These are phyloP conservation scores for Sordariomycetes sp. DNA, from an alignment of 2,329 filamentous ascomycete species.

Conservation along the genomic window DNA sequence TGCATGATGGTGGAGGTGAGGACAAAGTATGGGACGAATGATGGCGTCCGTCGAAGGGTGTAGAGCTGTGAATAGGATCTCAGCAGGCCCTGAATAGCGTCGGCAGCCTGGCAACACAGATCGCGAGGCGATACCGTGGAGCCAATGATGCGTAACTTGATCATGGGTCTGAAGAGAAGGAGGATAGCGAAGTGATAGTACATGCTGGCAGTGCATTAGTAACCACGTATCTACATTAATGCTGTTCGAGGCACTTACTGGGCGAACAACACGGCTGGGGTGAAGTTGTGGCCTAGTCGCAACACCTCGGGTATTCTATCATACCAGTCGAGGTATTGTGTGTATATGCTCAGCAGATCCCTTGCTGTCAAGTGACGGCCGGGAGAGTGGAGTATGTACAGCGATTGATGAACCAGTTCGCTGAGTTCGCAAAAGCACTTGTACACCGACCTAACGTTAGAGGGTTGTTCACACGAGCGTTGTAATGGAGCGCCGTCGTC, in stretches of 20 bases:
- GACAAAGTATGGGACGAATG: slow-evolving; percentile 55
- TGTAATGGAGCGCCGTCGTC: slow-evolving; percentile 46
- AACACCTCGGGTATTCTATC: slow-evolving; percentile 55
- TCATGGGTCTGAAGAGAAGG: slow-evolving; percentile 65
- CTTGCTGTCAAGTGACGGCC: slow-evolving; percentile 54
- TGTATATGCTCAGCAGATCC: slow-evolving; percentile 55
- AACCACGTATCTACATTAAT: neutral
- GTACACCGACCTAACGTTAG: slow-evolving; percentile 59
- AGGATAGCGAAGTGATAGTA: slow-evolving; percentile 63
- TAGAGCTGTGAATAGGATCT: slow-evolving; percentile 50
- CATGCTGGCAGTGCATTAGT: slow-evolving; percentile 42
- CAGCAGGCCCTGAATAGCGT: slow-evolving; percentile 47
- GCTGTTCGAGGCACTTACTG: slow-evolving; percentile 50
- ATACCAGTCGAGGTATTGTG: slow-evolving; percentile 65
- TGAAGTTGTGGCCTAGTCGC: slow-evolving; percentile 57
- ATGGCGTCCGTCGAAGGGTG: slow-evolving; percentile 47
- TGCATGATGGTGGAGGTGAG: slow-evolving; percentile 53
- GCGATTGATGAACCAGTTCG: slow-evolving; percentile 62
- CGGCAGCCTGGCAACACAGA: slow-evolving; percentile 53
- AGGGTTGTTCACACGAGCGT: slow-evolving; percentile 50
- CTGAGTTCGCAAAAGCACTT: slow-evolving; percentile 64
- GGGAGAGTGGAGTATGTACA: slow-evolving; percentile 65
- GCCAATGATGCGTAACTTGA: slow-evolving; percentile 54
- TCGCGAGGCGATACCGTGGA: slow-evolving; percentile 56
- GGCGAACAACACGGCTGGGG: slow-evolving; percentile 62